These are phyloP conservation scores for Trypethelium eluteriae DNA, from an alignment of 495 filamentous ascomycete genomes.

Conservation along the genomic window DNA sequence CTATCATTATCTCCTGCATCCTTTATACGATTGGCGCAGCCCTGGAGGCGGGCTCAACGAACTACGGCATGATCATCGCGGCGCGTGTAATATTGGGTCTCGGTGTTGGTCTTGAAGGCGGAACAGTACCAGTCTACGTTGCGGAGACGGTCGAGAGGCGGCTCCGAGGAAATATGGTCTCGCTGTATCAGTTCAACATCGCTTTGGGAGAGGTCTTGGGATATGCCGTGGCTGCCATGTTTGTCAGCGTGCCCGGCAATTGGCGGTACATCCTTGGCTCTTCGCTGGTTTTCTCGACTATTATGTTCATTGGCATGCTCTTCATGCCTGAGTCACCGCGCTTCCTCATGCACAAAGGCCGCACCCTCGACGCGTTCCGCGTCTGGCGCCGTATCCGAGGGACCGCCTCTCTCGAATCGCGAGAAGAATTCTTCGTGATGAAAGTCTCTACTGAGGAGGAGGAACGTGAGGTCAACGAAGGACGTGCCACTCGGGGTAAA, in stretches of 20 bases:
- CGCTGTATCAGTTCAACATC: constrained; percentile 57
- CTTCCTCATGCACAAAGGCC: constrained; percentile 50
- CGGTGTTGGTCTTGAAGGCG: constrained; percentile 54
- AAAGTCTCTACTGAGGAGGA: constrained; percentile 48
- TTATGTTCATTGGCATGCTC: constrained; percentile 52
- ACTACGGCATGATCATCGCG: constrained; percentile 54
- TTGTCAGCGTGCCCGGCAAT: constrained; percentile 49
- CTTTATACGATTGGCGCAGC: constrained; percentile 54
- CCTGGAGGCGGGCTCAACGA: constrained; percentile 51
- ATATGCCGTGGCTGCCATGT: constrained; percentile 55
- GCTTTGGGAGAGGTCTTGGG: constrained; percentile 56
- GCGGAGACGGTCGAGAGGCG: constrained; percentile 43
- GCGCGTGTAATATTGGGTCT: constrained; percentile 53
- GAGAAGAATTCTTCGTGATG: constrained; percentile 57
- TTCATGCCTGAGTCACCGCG: constrained; percentile 53
- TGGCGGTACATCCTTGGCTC: constrained; percentile 61
- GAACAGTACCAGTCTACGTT: constrained; percentile 55
- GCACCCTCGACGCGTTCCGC: constrained; percentile 43
- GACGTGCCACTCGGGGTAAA: constrained; percentile 20
- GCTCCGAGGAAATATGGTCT: constrained; percentile 55
- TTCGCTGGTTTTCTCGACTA: constrained; percentile 55
- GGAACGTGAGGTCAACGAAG: constrained; percentile 32
- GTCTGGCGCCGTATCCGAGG: constrained; percentile 59
- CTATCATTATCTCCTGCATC: constrained; percentile 52
- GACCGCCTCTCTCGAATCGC: constrained; percentile 40